phyloP scores from a whole-genome alignment of 257 asterid genomes.

The Paulownia fortunei region DNA sequence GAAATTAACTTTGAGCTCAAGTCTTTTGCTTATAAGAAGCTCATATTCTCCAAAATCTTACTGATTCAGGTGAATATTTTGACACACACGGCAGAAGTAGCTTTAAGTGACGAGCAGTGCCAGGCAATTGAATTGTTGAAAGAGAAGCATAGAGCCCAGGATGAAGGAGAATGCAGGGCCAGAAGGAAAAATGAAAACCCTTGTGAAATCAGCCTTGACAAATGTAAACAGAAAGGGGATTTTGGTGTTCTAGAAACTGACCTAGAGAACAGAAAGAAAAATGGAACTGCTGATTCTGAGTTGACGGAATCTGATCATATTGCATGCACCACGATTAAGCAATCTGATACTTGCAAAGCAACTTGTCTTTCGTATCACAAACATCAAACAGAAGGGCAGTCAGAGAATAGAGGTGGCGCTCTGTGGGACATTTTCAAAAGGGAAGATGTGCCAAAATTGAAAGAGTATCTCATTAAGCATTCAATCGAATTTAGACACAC shows the following conservation, averaged over 20 bases:
- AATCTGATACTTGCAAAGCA: not conserved
- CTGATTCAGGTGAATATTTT: slow-evolving; percentile 80
- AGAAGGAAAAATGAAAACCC: slow-evolving; percentile 14
- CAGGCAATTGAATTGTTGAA: slow-evolving; percentile 67
- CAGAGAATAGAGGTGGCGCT: slow-evolving; percentile 62
- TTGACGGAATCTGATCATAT: not conserved
- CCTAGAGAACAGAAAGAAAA: not conserved
- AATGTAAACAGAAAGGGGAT: too few species aligned
- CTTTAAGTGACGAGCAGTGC: slow-evolving; percentile 54
- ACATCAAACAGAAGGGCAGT: slow-evolving; percentile 29
- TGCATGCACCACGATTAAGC: not conserved
- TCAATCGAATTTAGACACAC: slow-evolving; percentile 84
- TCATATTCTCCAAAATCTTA: not conserved
- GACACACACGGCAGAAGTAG: slow-evolving; percentile 84
- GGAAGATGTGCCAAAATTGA: slow-evolving; percentile 84
- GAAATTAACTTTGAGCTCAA: not conserved
- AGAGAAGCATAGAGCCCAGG: slow-evolving; percentile 75
- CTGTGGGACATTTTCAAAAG: slow-evolving; percentile 95
- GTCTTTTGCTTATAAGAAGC: slow-evolving; percentile 11
- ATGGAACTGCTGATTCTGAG: slow-evolving; percentile 20
- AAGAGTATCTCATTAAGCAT: slow-evolving; percentile 72
- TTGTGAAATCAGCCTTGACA: not conserved
- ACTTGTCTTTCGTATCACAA: slow-evolving; percentile 3
- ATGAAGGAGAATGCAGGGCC: slow-evolving; percentile 54
- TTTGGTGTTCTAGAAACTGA: not conserved